Evolutionary conservation across 2,329 filamentous ascomycete species (phyloP).

Genomic region (Trichoderma guizhouense): DNA sequence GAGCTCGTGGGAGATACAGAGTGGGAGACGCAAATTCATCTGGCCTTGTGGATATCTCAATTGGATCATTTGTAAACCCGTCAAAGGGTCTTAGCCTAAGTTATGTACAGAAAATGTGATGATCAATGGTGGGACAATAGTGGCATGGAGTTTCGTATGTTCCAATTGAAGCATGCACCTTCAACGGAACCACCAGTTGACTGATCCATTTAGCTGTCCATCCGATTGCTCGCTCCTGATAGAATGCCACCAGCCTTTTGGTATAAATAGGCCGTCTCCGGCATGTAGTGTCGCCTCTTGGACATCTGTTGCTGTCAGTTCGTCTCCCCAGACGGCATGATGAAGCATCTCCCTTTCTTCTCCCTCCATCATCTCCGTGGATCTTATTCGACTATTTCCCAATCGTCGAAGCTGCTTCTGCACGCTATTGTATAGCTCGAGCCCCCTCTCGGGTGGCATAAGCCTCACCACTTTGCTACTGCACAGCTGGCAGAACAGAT

Average conservation of each 20-base stretch:
- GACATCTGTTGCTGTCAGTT: constrained; percentile 32
- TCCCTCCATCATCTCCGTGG: constrained; percentile 89
- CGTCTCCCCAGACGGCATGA: constrained; percentile 63
- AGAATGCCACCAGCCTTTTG: constrained; percentile 47
- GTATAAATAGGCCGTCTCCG: constrained; percentile 45
- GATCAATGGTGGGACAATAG: background rate
- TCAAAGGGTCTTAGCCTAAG: background rate
- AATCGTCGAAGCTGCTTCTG: constrained; percentile 38
- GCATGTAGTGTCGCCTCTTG: constrained; percentile 55
- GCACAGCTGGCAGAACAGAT: constrained; percentile 81
- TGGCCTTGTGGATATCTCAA: constrained; percentile 50
- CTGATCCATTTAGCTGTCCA: constrained; percentile 41
- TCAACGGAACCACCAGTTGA: constrained; percentile 46
- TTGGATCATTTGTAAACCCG: constrained; percentile 31
- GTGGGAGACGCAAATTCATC: constrained; percentile 45
- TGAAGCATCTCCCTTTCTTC: constrained; percentile 65
- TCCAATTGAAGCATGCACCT: background rate
- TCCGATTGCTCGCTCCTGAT: constrained; percentile 36
- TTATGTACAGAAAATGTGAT: background rate
- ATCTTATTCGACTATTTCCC: constrained; percentile 57
- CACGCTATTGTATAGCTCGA: constrained; percentile 57
- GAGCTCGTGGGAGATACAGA: constrained; percentile 47
- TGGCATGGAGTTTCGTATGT: background rate
- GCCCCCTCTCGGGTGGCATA: constrained; percentile 61
- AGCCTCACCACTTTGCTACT: constrained; percentile 72